These are phyloP conservation scores for Ustilago sp. DNA, from an alignment of 1,284 basidiomycete genomes.

Conservation along the genomic window DNA sequence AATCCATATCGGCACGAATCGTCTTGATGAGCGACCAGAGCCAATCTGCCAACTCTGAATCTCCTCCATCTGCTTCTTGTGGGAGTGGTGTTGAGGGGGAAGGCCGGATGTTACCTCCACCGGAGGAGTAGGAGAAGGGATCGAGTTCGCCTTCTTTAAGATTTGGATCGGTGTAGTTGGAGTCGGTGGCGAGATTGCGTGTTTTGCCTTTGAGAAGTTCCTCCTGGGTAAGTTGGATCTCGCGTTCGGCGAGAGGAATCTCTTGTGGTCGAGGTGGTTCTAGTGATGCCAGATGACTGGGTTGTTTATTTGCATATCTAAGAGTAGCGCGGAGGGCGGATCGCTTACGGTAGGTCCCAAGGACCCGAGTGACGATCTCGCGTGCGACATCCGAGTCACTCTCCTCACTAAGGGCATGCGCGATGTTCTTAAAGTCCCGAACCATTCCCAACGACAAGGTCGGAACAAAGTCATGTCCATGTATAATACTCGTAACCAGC, in stretches of 20 bases:
- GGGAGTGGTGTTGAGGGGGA: constrained; percentile 6
- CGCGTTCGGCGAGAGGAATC: constrained; percentile 39
- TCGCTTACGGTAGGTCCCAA: constrained; percentile 63
- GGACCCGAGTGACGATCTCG: constrained; percentile 72
- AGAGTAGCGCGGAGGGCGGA: constrained; percentile 33
- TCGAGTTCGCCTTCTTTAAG: constrained; percentile 42
- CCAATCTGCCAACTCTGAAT: constrained; percentile 58
- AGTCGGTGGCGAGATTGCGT: constrained; percentile 52
- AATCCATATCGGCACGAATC: constrained; percentile 60
- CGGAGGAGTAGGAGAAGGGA: constrained; percentile 48
- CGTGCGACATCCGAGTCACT: constrained; percentile 69
- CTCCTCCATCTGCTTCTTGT: constrained; percentile 11
- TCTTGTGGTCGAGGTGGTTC: constrained; percentile 48
- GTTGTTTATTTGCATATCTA: constrained; percentile 21
- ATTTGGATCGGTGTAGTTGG: constrained; percentile 51
- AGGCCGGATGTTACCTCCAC: constrained; percentile 26
- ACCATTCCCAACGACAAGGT: constrained; percentile 72
- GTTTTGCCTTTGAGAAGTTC: constrained; percentile 57
- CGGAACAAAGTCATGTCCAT: constrained; percentile 71
- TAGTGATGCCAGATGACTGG: constrained; percentile 22
- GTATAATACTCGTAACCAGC: constrained; percentile 71
- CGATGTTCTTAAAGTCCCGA: constrained; percentile 72
- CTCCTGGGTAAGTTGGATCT: constrained; percentile 41
- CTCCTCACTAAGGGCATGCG: constrained; percentile 57
- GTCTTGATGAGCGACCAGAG: constrained; percentile 65